Conservation (phyloP, 176 grass and related monocot genomes). For the Saccharum spontaneum region DNA sequence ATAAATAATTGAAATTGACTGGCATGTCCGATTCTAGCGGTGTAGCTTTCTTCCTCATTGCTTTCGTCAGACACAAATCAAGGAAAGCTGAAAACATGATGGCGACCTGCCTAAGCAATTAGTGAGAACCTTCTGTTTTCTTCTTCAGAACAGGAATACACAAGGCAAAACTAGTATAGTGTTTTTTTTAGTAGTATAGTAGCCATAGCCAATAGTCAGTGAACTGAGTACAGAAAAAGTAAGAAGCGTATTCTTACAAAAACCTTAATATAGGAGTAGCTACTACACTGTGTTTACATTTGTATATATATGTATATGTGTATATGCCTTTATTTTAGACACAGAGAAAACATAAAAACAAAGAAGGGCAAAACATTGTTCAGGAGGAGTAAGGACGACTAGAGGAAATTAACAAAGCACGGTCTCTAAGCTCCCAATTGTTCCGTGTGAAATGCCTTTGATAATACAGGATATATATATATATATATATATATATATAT, state of each 20-base stretch:
- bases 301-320: constrained; percentile 19
- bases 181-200: not conserved
- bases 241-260: constrained; percentile 25
- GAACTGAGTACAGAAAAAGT: constrained; percentile 1
- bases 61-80: constrained; percentile 52
- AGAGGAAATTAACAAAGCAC: constrained; percentile 41
- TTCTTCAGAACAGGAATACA: constrained; percentile 1
- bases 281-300: constrained; percentile 33
- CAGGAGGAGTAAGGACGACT: constrained; percentile 34
- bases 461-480: not conserved
- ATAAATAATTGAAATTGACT: constrained; percentile 31
- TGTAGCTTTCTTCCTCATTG: constrained; percentile 9
- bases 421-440: constrained; percentile 41
- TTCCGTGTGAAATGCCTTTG: constrained; percentile 33
- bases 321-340: constrained; percentile 36
- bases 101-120: constrained; percentile 30
- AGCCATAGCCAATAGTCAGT: not conserved
- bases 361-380: not conserved
- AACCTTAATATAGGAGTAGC: not conserved
- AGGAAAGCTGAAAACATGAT: constrained; percentile 33
- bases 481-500: not conserved
- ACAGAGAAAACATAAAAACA: constrained; percentile 11
- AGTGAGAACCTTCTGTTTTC: constrained; percentile 28
- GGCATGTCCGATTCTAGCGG: constrained; percentile 17
- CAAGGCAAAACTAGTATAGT: not conserved